Conservation (phyloP, 177 flowering plant genomes). For the Vitis hybrid region DNA sequence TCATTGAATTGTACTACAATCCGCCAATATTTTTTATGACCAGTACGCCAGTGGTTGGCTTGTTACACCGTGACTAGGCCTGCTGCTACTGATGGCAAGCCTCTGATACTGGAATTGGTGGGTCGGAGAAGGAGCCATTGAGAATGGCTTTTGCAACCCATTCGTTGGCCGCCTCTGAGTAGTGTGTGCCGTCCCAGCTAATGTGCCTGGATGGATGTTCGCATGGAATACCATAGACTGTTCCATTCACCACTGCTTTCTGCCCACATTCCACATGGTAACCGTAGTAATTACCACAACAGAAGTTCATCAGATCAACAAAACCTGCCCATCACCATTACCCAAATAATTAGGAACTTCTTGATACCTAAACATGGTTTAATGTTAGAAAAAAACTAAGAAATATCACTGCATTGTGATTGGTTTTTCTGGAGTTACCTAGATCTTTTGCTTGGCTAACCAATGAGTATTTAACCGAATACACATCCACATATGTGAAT, state of each 20-base stretch:
- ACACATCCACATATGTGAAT: conserved; percentile 67
- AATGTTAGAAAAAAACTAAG: background rate
- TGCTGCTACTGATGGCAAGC: background rate
- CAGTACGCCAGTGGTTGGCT: too few species aligned
- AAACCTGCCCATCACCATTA: conserved; percentile 47
- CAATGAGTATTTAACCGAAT: conserved; percentile 51
- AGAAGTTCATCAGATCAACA: conserved; percentile 50
- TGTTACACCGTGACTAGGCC: background rate
- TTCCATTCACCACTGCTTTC: conserved; percentile 47
- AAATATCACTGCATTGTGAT: background rate
- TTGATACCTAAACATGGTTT: background rate
- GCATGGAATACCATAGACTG: conserved; percentile 53
- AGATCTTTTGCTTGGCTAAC: conserved; percentile 40
- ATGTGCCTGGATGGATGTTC: conserved; percentile 37
- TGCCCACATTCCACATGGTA: conserved; percentile 48
- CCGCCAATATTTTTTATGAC: too few species aligned
- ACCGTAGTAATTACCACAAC: conserved; percentile 56
- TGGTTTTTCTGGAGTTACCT: conserved; percentile 29
- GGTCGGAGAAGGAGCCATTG: conserved; percentile 1
- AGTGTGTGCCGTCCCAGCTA: conserved; percentile 44
- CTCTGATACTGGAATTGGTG: background rate
- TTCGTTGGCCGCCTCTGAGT: background rate
- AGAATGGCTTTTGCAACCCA: background rate
- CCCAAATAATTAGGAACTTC: background rate
- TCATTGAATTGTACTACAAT: too few species aligned